Percentiles rank a stretch among this genome's conserved stretches.
These are phyloP conservation scores for Beauveria pseudobassiana DNA, from an alignment of 2,329 filamentous ascomycete species.

Conservation along the genomic window DNA sequence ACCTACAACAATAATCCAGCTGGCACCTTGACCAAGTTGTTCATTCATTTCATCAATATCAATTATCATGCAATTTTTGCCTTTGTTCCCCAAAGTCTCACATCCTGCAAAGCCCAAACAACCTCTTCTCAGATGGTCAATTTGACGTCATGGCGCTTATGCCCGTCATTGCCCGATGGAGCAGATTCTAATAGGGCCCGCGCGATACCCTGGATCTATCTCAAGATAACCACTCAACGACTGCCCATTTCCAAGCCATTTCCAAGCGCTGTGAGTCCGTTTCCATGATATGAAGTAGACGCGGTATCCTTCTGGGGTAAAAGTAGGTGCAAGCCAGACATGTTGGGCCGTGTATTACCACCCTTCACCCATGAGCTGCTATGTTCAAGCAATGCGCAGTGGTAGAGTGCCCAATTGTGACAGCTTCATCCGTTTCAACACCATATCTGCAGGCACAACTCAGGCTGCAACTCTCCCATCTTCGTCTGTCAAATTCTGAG, in stretches of 20 bases:
- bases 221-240: neutral
- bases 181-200: neutral
- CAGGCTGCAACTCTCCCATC: conserved; percentile 19
- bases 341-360: neutral
- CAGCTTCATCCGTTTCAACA: neutral
- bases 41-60: no score
- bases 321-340: neutral
- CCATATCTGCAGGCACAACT: conserved; percentile 13
- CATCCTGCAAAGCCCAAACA: neutral
- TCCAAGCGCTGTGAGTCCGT: neutral
- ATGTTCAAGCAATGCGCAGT: neutral
- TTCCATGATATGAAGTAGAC: neutral
- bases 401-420: neutral
- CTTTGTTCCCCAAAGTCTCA: neutral
- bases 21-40: no score
- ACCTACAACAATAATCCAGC: neutral
- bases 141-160: conserved; percentile 4
- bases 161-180: conserved; percentile 2
- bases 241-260: neutral
- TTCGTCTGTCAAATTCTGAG: conserved; percentile 11
- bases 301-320: neutral
- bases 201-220: neutral
- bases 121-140: neutral
- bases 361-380: neutral
- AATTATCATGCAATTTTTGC: neutral